These are phyloP conservation scores for Eucalyptus globulus DNA, from an alignment of 345 rosid genomes.

Conservation along the genomic window DNA sequence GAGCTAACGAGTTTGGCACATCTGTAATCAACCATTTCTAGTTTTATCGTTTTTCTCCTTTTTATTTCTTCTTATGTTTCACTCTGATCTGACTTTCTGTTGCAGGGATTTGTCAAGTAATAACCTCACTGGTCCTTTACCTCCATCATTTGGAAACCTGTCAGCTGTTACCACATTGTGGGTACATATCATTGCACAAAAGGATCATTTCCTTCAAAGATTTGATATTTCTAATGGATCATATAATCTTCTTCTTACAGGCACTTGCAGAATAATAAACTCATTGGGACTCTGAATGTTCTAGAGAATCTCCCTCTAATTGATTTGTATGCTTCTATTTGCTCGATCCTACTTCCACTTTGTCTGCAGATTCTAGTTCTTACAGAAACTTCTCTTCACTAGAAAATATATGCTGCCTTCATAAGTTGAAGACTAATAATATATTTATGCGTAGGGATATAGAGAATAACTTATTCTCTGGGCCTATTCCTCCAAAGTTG, in stretches of 20 bases:
- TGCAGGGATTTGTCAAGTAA: constrained; percentile 77
- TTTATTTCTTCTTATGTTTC: background rate
- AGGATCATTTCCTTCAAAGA: background rate
- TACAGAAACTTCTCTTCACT: background rate
- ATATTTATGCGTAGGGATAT: constrained; percentile 38
- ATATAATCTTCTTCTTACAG: constrained; percentile 19
- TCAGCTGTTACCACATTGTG: constrained; percentile 62
- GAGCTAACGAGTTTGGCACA: constrained; percentile 33
- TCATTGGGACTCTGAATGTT: constrained; percentile 63
- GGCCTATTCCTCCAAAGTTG: constrained; percentile 72
- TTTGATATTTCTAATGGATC: background rate
- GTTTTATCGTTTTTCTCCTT: background rate
- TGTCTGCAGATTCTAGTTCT: background rate
- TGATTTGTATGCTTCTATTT: constrained; percentile 39
- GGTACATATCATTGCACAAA: constrained; percentile 5
- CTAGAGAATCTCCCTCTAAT: constrained; percentile 62
- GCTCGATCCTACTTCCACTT: background rate
- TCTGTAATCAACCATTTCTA: constrained; percentile 29
- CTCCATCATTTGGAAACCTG: constrained; percentile 65
- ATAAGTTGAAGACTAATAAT: constrained; percentile 1
- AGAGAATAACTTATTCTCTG: constrained; percentile 77
- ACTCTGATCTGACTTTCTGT: background rate
- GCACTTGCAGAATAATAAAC: constrained; percentile 73
- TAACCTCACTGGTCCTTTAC: constrained; percentile 57
- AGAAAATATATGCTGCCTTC: background rate